Conservation (phyloP, 179 eudicot genomes). For the Carnegiea gigantea region DNA sequence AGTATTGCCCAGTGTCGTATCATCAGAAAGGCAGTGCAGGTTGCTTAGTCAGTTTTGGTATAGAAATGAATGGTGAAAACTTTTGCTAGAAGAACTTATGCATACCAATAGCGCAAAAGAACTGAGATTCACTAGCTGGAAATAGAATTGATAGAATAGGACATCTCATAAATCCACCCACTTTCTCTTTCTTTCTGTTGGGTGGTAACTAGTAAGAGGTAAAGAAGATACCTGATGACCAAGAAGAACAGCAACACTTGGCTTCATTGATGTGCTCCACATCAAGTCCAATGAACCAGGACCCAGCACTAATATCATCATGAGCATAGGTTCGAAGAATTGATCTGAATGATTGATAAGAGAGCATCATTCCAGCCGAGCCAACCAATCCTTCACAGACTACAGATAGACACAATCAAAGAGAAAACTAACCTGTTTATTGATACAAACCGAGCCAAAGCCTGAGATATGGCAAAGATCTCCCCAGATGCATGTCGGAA, state of each 20-base stretch:
- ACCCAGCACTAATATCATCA: constrained; percentile 86
- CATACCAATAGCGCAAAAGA: not conserved
- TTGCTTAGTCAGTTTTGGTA: not conserved
- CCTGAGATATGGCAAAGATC: constrained; percentile 66
- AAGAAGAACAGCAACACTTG: constrained; percentile 86
- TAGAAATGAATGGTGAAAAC: not conserved
- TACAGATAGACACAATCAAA: not conserved
- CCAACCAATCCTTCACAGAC: constrained; percentile 4
- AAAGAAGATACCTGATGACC: constrained; percentile 67
- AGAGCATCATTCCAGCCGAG: constrained; percentile 4
- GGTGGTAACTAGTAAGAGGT: not conserved
- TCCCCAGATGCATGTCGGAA: constrained; percentile 93
- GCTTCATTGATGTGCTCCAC: constrained; percentile 64
- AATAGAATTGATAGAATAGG: not conserved
- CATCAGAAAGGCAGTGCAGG: not conserved
- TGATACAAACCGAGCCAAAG: constrained; percentile 79
- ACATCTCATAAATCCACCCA: not conserved
- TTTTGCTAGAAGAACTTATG: not conserved
- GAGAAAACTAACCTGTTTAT: constrained; percentile 57
- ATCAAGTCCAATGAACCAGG: constrained; percentile 93
- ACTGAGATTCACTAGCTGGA: not conserved
- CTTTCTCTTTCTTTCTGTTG: not conserved
- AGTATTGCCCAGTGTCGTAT: not conserved
- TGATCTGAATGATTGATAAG: constrained; percentile 44
- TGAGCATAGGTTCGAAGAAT: constrained; percentile 77